These are phyloP conservation scores for Sungouiozyma intestinalis DNA, from an alignment of 805 yeast species.

Conservation along the genomic window DNA sequence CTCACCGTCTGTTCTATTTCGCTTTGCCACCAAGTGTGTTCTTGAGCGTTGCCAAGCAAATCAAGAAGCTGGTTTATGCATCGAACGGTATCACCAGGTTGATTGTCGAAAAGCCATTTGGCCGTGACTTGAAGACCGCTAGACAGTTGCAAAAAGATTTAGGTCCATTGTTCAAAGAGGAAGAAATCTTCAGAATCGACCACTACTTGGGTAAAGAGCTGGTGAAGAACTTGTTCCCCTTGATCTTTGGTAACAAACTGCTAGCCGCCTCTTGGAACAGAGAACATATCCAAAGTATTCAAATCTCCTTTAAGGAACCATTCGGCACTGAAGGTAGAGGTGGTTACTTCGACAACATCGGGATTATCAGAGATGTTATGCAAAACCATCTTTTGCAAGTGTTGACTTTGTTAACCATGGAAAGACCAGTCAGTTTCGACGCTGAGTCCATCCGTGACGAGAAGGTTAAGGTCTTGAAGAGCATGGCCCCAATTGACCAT, in stretches of 20 bases:
- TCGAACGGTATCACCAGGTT: constrained; percentile 63
- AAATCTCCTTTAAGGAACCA: constrained; percentile 89
- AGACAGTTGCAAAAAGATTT: constrained; percentile 64
- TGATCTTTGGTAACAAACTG: constrained; percentile 85
- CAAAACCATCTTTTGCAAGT: constrained; percentile 95
- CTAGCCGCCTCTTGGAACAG: constrained; percentile 80
- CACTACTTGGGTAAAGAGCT: constrained; percentile 96
- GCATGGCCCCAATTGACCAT: constrained; percentile 56
- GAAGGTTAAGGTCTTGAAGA: constrained; percentile 83
- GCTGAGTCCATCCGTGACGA: constrained; percentile 94
- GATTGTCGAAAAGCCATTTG: constrained; percentile 94
- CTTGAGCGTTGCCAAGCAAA: constrained; percentile 60
- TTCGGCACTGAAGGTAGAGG: constrained; percentile 99
- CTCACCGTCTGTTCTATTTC: constrained; percentile 79
- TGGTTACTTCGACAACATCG: constrained; percentile 90
- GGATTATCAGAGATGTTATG: constrained; percentile 95
- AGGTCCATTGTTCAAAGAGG: constrained; percentile 85
- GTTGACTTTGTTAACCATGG: constrained; percentile 85
- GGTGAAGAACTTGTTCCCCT: constrained; percentile 84
- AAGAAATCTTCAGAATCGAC: constrained; percentile 88
- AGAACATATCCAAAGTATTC: constrained; percentile 66
- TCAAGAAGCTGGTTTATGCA: constrained; percentile 60
- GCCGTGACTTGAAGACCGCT: constrained; percentile 76
- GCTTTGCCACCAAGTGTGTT: constrained; percentile 95
- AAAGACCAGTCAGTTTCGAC: constrained; percentile 81